Conservation (phyloP, 805 yeast genomes). For the Starmera caribaea region DNA sequence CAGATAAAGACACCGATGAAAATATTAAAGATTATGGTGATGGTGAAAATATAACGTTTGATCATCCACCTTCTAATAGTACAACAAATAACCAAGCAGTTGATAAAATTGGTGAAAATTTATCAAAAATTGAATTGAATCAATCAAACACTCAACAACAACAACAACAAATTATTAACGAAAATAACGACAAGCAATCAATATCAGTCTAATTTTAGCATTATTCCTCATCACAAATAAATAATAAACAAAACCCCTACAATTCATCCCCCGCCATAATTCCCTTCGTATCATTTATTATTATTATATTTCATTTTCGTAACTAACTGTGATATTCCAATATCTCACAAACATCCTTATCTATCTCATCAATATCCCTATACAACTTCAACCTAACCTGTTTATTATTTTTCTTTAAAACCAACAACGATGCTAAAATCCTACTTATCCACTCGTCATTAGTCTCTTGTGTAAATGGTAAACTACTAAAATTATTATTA, state of each 20-base stretch:
- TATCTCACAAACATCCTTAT: conserved; percentile 13
- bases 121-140: background rate
- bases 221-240: no score
- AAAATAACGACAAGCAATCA: conserved; percentile 24
- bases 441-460: conserved; percentile 50
- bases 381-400: conserved; percentile 10
- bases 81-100: conserved; percentile 4
- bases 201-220: conserved; percentile 26
- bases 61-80: conserved; percentile 1
- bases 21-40: conserved; percentile 68
- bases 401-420: conserved; percentile 10
- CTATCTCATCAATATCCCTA: conserved; percentile 15
- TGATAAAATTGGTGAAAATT: conserved; percentile 4
- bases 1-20: conserved; percentile 25
- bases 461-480: conserved; percentile 32
- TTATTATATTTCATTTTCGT: background rate
- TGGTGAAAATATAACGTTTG: conserved; percentile 36
- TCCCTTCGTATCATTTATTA: no score
- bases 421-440: conserved; percentile 21
- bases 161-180: background rate
- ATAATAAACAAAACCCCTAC: no score
- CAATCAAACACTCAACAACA: background rate
- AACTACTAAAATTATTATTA: background rate
- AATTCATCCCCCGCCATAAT: no score
- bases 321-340: background rate